Base-by-base conservation (phyloP, 2,329 filamentous ascomycete species). In the Cercospora sojina region DNA sequence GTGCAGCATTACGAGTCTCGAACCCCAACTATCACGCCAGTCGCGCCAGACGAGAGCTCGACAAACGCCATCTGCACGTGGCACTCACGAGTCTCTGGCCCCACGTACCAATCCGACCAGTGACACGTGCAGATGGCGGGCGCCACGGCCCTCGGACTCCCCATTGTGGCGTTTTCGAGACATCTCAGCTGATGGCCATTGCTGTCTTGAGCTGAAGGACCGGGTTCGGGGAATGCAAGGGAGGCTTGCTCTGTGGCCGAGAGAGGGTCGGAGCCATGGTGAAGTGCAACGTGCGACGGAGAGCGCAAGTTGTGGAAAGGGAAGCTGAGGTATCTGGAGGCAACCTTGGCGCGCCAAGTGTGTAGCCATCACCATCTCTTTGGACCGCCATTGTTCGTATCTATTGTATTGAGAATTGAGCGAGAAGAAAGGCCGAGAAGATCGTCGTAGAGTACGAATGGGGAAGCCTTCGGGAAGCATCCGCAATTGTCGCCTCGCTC, bases 41-140 rank as follows among this genome's bases (percentile, higher is more conserved):
- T 29, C 58, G 7, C 20, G 20, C 35, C 10, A 47, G 20, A 23
- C 32, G 12, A 51, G 47, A 41, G 53, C 58, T 60, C 38, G 38
- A 29, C 13, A 49, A 49, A 29, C 35, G 58, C 58, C 58, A 31
- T 51, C 27, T 61, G 27, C 59, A 47, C 43, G 43, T 62, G 43
- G 59, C 43, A 53, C 18, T 29, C 59, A 51, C 25, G 47, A 35
- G 43, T 62, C 23, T n/a, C 10, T 25, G 32, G 23, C 13, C 25
- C 12, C 13, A 27, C 25, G 47, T 7, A 3, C 41, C 12, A n/a
- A n/a, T n/a, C 27, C 18, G 32, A 47, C 59, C 41, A 62, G 27
- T 62, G 16, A 38, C 59, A 53, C 41, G 25, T 62, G 59, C 59
- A 62, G 59, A 51, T 62, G 59, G 59, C 59, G 41, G 4, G 25